Percentiles rank a stretch among this genome's conserved stretches.
phyloP scores from a whole-genome alignment of 768 basidiomycete genomes.

The Pleurotus eryngii region DNA sequence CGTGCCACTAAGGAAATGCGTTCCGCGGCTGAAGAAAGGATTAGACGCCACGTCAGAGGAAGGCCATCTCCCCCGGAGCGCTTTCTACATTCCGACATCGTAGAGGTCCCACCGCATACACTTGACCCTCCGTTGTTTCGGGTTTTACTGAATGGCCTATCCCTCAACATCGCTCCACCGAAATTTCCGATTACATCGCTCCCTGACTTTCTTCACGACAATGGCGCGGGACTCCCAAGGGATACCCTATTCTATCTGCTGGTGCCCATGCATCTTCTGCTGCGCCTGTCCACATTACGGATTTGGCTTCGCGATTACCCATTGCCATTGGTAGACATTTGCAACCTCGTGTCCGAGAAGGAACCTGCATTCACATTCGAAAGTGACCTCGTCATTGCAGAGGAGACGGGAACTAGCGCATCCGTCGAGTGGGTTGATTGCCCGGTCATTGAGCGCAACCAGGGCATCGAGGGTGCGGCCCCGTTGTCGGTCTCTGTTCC shows the following conservation, averaged over 20 bases:
- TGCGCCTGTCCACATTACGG: slow-evolving; percentile 58
- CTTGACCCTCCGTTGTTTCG: slow-evolving; percentile 69
- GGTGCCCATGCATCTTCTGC: slow-evolving; percentile 76
- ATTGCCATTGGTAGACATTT: slow-evolving; percentile 76
- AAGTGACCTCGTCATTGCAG: slow-evolving; percentile 79
- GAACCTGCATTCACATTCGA: slow-evolving; percentile 59
- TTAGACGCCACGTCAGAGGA: slow-evolving; percentile 44
- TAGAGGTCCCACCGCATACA: slow-evolving; percentile 31
- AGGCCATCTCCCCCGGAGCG: slow-evolving; percentile 24
- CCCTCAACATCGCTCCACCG: slow-evolving; percentile 53
- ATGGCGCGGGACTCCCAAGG: slow-evolving; percentile 65
- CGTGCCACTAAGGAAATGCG: slow-evolving; percentile 45
- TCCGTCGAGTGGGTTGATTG: slow-evolving; percentile 75
- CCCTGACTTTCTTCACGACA: slow-evolving; percentile 59
- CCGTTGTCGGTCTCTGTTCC: slow-evolving; percentile 65
- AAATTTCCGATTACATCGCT: slow-evolving; percentile 55
- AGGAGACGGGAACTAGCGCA: slow-evolving; percentile 71
- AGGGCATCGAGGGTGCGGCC: slow-evolving; percentile 46
- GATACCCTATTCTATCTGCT: slow-evolving; percentile 76
- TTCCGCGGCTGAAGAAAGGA: slow-evolving; percentile 42
- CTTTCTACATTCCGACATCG: slow-evolving; percentile 39
- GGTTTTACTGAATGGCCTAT: slow-evolving; percentile 54
- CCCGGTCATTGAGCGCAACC: slow-evolving; percentile 53
- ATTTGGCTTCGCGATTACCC: slow-evolving; percentile 84
- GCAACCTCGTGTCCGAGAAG: slow-evolving; percentile 36